phyloP scores from a whole-genome alignment of 2,329 filamentous ascomycete genomes.

The Calonectria fujianensis region DNA sequence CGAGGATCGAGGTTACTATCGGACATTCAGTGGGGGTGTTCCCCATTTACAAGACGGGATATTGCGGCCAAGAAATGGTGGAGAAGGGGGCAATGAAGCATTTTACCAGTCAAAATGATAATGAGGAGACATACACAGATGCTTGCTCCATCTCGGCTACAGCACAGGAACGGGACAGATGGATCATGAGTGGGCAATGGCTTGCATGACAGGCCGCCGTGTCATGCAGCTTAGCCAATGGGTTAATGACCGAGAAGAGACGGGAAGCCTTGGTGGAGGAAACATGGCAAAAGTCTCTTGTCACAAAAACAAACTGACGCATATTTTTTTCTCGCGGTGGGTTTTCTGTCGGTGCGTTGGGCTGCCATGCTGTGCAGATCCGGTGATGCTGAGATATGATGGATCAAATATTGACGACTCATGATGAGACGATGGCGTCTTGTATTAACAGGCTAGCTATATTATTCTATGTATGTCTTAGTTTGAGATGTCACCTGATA shows the following conservation, averaged over 20 bases:
- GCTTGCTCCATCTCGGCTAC: constrained; percentile 29
- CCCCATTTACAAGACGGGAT: constrained; percentile 12
- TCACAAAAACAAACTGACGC: constrained; percentile 12
- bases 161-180: constrained; percentile 17
- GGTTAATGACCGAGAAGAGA: background rate
- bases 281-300: background rate
- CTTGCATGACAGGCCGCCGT: constrained; percentile 24
- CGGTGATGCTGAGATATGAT: constrained; percentile 1
- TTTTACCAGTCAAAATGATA: background rate
- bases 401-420: constrained; percentile 12
- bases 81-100: constrained; percentile 14
- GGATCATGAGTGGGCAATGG: constrained; percentile 19
- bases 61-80: constrained; percentile 13
- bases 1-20: constrained; percentile 6
- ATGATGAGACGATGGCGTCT: background rate
- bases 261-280: constrained; percentile 10
- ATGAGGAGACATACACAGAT: constrained; percentile 1
- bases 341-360: background rate
- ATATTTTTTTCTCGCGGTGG: background rate
- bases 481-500: constrained; percentile 2
- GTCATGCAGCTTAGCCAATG: constrained; percentile 31
- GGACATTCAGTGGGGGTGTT: constrained; percentile 10
- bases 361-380: background rate
- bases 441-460: background rate
- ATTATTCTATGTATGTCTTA: constrained; percentile 2